Evolutionary conservation across 148 eudicot species (phyloP), one percentile per base, ranked within the genome.

Genomic region (Rhododendron mucronatum): DNA sequence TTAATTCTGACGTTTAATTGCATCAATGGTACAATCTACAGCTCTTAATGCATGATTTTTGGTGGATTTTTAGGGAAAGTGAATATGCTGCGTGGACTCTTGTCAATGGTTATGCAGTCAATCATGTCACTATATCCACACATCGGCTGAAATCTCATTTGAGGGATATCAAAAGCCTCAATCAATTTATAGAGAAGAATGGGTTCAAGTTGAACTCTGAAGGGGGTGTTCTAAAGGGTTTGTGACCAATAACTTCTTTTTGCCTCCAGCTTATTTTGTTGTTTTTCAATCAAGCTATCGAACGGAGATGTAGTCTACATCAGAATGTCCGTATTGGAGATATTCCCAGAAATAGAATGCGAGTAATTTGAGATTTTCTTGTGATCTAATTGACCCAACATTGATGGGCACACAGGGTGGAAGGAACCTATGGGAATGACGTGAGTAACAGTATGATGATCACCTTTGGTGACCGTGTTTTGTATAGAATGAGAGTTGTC

Each of bases 71-170:
- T 93, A 97, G 99, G 89, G 99, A 97, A 90, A 97, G 99, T 79
- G 99, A 97, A 87, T 97, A 97, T 87, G 99, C 99, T 69, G 99
- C 99, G 20, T 97, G 99, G 99, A 97, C 99, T 74, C 95, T 97
- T 48, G 98, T 97, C 47, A 97, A 97, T 89, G 99, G 98, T 83
- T 95, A 94, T 86, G 95, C 98, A 48, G 84, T 97, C 83, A 97
- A 97, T 88, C 99, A 97, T 88, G 95, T 93, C 83, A 97, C 99
- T 13, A 95, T 97, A 85, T 95, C 99, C 33, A 86, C 89, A 83
- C 99, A 97, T 82, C 91, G 90, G 85, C 93, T 97, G 78, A 91
- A 89, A 86, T 93, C 98, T 84, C 86, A 89, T 39, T 86, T 94
- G 89, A 90, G 89, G 61, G 89, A 85, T 74, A 94, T 97, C 82